Percentiles rank a stretch among this genome's conserved stretches.
Conservation (phyloP, 495 filamentous ascomycete species). For the Penicillium arizonense region DNA sequence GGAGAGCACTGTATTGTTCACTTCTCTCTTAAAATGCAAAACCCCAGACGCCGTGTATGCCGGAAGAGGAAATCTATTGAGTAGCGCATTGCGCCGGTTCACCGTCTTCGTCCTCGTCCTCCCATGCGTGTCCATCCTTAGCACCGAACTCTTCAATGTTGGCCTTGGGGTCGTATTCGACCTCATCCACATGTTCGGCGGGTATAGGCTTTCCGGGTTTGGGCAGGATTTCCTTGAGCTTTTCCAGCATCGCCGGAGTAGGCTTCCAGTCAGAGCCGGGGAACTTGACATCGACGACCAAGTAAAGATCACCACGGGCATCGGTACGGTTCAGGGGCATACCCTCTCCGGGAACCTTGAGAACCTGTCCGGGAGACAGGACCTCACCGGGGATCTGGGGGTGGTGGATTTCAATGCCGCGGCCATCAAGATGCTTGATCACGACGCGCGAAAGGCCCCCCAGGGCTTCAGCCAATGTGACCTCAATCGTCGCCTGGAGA, state of each 20-base stretch:
- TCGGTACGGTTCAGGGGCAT: conserved; percentile 92
- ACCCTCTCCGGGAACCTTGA: conserved; percentile 84
- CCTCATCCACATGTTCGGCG: conserved; percentile 78
- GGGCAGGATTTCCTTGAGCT: conserved; percentile 73
- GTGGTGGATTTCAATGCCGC: conserved; percentile 80
- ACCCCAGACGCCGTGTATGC: conserved; percentile 29
- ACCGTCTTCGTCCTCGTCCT: conserved; percentile 72
- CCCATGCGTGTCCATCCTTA: conserved; percentile 71
- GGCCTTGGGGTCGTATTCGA: conserved; percentile 76
- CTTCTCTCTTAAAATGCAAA: conserved; percentile 15
- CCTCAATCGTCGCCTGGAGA: conserved; percentile 71
- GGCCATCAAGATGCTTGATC: conserved; percentile 88
- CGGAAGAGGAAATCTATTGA: conserved; percentile 58
- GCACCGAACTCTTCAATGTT: conserved; percentile 76
- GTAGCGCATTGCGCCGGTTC: conserved; percentile 74
- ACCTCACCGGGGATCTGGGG: conserved; percentile 67
- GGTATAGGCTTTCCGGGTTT: conserved; percentile 55
- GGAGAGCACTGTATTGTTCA: conserved; percentile 1
- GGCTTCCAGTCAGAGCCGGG: conserved; percentile 82
- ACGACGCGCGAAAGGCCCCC: conserved; percentile 89
- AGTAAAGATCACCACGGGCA: conserved; percentile 78
- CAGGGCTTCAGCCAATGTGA: conserved; percentile 82
- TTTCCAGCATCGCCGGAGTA: conserved; percentile 61
- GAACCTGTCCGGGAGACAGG: conserved; percentile 73
- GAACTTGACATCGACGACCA: conserved; percentile 84